Base-by-base conservation (phyloP, 371 early-diverging fungal genomes). In the Nosema muscidifuracis region DNA sequence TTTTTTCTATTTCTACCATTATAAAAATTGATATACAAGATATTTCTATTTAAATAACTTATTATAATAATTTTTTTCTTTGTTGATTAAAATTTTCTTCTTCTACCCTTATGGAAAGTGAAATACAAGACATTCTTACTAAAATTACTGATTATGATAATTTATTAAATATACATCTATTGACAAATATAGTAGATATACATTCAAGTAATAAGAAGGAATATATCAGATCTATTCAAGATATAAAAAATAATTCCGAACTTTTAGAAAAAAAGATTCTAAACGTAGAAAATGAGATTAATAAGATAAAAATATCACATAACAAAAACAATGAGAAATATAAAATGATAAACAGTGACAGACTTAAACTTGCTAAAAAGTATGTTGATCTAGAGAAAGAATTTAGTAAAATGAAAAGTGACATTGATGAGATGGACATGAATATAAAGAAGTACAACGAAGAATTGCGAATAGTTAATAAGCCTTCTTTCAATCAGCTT, bases 351-450 rank as follows among this genome's bases (percentile, higher is more conserved):
- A 64, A 72, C 30, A 58, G 38, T 18, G 76, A 76, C 18, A 62
- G 72, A 43, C 22, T 71, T 26, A 61, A 24, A 34, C 40, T 76
- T 31, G 47, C 72, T 18, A 71, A 67, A 22, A 63, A 61, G 47
- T 47, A 62, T 31, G 66, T 76, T 40, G 68, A 72, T 15, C 56
- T 71, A 22, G 76, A 76, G 28, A 53, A 70, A 13, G 55, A 53
- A 60, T 74, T 72, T 55, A 73, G 57, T 30, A 60, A 71, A n/a
- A 30, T 73, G n/a, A 61, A 73, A 24, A 53, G 18, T 20, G 44
- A 53, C 1, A 55, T 73, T 22, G 34, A 56, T 16, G 38, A 47
- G 28, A n/a, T 66, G 33, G 56, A 63, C 3, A 28, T 53, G 33
- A 26, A 22, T 0, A 73, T 65, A 16, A 38, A 53, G 12, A 36